Conservation (phyloP, 2,329 filamentous ascomycete species). For the Colletotrichum sp. region DNA sequence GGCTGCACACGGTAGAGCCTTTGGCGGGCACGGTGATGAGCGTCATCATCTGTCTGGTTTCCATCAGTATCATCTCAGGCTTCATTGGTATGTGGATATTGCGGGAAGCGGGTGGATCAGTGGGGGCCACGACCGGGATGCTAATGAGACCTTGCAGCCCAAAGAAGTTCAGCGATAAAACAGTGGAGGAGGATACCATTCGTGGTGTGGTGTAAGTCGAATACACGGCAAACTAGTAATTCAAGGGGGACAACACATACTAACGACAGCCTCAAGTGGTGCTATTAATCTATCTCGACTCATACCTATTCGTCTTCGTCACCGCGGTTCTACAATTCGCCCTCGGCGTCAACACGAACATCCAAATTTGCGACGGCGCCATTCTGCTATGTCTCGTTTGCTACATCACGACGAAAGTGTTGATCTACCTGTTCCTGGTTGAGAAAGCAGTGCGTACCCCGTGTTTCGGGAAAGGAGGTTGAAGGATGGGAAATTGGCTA, state of each 20-base stretch:
- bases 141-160: conserved; percentile 31
- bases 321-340: conserved; percentile 62
- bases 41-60: conserved; percentile 37
- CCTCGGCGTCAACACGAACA: conserved; percentile 58
- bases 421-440: conserved; percentile 70
- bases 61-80: conserved; percentile 36
- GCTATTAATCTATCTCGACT: conserved; percentile 64
- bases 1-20: conserved; percentile 28
- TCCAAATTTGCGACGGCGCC: conserved; percentile 58
- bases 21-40: conserved; percentile 39
- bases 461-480: neutral
- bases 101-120: neutral
- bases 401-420: conserved; percentile 68
- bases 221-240: neutral
- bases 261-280: conserved; percentile 50
- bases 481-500: neutral
- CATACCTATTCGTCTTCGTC: conserved; percentile 63
- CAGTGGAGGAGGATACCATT: conserved; percentile 45
- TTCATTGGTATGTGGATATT: conserved; percentile 37
- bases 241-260: neutral
- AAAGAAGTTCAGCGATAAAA: conserved; percentile 40
- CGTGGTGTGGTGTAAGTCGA: conserved; percentile 46
- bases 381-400: conserved; percentile 66
- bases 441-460: conserved; percentile 60
- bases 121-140: neutral